These are phyloP conservation scores for Abrus pulchellus DNA, from an alignment of 306 rosid species.

Conservation along the genomic window DNA sequence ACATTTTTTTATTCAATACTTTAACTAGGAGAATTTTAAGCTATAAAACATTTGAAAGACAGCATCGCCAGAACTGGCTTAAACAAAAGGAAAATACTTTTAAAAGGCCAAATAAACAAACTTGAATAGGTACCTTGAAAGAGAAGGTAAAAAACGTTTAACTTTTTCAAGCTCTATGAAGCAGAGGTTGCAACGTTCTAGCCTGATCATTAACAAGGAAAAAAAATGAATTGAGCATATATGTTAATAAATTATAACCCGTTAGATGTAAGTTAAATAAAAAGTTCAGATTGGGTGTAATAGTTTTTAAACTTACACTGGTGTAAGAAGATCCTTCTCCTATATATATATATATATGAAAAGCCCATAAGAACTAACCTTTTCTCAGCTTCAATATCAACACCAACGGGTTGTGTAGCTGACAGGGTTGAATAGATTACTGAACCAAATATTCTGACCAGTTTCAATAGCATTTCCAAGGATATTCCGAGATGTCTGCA, in stretches of 20 bases:
- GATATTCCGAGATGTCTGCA: slow-evolving; percentile 79
- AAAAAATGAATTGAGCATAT: slow-evolving; percentile 33
- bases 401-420: slow-evolving; percentile 85
- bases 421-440: slow-evolving; percentile 86
- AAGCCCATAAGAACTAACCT: slow-evolving; percentile 57
- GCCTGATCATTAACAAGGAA: slow-evolving; percentile 58
- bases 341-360: not conserved
- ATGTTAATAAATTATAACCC: not conserved
- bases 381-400: slow-evolving; percentile 95
- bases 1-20: not conserved
- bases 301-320: too few species aligned
- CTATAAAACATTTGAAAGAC: slow-evolving; percentile 4
- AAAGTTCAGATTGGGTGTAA: too few species aligned
- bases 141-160: slow-evolving; percentile 69
- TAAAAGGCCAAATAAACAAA: slow-evolving; percentile 11
- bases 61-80: slow-evolving; percentile 1
- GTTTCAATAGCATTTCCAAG: slow-evolving; percentile 89
- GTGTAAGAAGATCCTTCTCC: too few species aligned
- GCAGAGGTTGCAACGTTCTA: slow-evolving; percentile 95
- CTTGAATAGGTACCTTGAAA: slow-evolving; percentile 65
- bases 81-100: slow-evolving; percentile 7
- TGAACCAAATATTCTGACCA: slow-evolving; percentile 86
- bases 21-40: not conserved
- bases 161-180: slow-evolving; percentile 94
- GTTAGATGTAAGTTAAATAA: too few species aligned